Evolutionary conservation across 495 filamentous ascomycete genomes (phyloP), one percentile per base, ranked within the genome.

Genomic region (Talaromyces ruber): DNA sequence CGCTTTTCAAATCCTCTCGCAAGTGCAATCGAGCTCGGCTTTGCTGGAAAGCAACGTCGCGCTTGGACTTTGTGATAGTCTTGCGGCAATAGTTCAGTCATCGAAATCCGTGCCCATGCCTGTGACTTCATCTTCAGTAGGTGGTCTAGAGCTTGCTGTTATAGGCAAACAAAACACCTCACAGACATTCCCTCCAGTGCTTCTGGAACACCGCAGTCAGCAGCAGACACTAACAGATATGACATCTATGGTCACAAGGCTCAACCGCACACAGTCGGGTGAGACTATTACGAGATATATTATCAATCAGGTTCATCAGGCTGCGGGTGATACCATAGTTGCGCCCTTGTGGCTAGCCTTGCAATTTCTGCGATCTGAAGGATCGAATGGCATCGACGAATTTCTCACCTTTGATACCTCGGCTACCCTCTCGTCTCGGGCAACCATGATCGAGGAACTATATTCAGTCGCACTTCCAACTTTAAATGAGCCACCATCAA

Each of bases 311-410:
- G 70, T 88, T 26, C 79, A 83, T 60, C 75, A 79, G 55, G 76
- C 78, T 9, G 75, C 80, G 9, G 84, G 83, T 4, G 71, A 79
- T 18, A 77, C 82, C 11, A 77, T 83, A 50, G 65, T 94, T 34
- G 84, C 91, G 16, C 86, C 86, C 12, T 85, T 93, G 67, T 98
- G 95, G 95, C 78, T 98, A 9, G 81, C 88, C 1, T 82, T 92
- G 60, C 85, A 88, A 47, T 77, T 94, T 7, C 72, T 95, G 37
- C 84, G 83, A 65, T 73, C 80, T 4, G 74, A 80, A 24, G 64
- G 72, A 4, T 74, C 77, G 0, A 70, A 79, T 53, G 78, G 79
- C 43, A 71, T 90, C 3, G 89, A 91, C 47, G 84, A 88, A 30
- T 87, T 93, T 63, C 75, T 96, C 7, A 69, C 67, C 6, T 67